Conservation (phyloP, 805 yeast genomes). For the Saccharomycopsis malanga region DNA sequence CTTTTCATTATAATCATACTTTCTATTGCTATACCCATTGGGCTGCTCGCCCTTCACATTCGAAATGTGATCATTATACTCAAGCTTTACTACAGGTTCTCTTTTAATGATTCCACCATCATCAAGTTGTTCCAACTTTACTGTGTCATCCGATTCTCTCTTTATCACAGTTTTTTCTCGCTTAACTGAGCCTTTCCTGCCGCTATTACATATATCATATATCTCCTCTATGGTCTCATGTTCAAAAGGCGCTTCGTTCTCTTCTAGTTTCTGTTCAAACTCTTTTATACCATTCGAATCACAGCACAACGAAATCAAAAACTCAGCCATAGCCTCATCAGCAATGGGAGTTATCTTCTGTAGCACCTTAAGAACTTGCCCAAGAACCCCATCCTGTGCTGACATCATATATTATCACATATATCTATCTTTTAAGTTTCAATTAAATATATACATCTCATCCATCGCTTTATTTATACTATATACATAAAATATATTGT, state of each 20-base stretch:
- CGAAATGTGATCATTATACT: neutral
- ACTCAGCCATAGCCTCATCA: conserved; percentile 42
- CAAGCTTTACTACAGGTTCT: neutral
- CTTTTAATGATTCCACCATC: neutral
- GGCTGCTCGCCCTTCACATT: neutral
- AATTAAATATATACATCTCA: too few species aligned
- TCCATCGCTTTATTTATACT: too few species aligned
- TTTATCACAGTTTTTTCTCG: neutral
- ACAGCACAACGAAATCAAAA: conserved; percentile 35
- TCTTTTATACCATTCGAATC: conserved; percentile 29
- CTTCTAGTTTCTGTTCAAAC: conserved; percentile 34
- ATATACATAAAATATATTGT: too few species aligned
- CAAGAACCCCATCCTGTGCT: too few species aligned
- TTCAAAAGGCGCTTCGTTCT: conserved; percentile 39
- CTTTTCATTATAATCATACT: neutral
- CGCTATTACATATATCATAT: conserved; percentile 3
- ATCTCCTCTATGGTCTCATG: conserved; percentile 24
- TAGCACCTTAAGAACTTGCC: conserved; percentile 14
- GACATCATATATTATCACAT: too few species aligned
- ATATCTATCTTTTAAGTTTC: too few species aligned
- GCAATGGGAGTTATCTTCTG: conserved; percentile 22
- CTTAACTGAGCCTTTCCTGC: neutral
- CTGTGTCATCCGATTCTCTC: neutral
- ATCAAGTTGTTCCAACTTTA: neutral
- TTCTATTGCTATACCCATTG: neutral